Conservation (phyloP, 2,329 filamentous ascomycete species). For the Aspergillus calidoustus region DNA sequence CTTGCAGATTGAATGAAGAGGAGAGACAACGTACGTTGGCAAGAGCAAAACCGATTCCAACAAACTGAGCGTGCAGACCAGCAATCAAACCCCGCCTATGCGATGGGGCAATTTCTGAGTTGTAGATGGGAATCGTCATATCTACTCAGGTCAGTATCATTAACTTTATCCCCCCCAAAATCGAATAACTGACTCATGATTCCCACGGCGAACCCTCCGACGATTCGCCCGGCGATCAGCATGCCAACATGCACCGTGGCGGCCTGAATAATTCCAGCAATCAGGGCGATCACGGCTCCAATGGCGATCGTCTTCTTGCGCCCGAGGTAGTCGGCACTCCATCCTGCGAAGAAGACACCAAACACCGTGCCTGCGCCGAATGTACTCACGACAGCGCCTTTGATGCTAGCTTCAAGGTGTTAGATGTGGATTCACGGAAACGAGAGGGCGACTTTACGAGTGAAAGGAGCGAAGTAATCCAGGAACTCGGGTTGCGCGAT, state of each 20-base stretch:
- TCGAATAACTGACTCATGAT: slow-evolving; percentile 8
- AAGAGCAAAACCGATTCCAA: slow-evolving; percentile 12
- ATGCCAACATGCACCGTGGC: slow-evolving; percentile 14
- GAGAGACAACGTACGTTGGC: slow-evolving; percentile 8
- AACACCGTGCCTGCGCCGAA: slow-evolving; percentile 14
- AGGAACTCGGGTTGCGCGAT: slow-evolving; percentile 13
- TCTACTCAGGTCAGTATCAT: slow-evolving; percentile 5
- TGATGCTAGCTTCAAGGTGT: slow-evolving; percentile 11
- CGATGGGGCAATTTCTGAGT: slow-evolving; percentile 16
- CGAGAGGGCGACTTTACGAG: background rate
- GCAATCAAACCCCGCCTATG: slow-evolving; percentile 16
- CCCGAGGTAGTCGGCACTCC: slow-evolving; percentile 14
- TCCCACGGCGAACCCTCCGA: slow-evolving; percentile 14
- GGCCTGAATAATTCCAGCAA: slow-evolving; percentile 16
- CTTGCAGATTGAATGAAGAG: background rate
- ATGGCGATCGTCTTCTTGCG: slow-evolving; percentile 16
- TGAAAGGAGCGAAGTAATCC: slow-evolving; percentile 12
- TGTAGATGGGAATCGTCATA: slow-evolving; percentile 16
- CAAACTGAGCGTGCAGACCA: slow-evolving; percentile 15
- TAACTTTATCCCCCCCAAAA: background rate
- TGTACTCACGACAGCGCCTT: slow-evolving; percentile 10
- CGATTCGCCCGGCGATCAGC: slow-evolving; percentile 13
- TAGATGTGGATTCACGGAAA: background rate
- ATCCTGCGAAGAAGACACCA: slow-evolving; percentile 17
- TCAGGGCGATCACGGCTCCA: slow-evolving; percentile 11